A percentile compares a stretch with the other conserved stretches of the same genome.
phyloP scores from a whole-genome alignment of 2,329 filamentous ascomycete genomes.

The Clarireedia paspali region DNA sequence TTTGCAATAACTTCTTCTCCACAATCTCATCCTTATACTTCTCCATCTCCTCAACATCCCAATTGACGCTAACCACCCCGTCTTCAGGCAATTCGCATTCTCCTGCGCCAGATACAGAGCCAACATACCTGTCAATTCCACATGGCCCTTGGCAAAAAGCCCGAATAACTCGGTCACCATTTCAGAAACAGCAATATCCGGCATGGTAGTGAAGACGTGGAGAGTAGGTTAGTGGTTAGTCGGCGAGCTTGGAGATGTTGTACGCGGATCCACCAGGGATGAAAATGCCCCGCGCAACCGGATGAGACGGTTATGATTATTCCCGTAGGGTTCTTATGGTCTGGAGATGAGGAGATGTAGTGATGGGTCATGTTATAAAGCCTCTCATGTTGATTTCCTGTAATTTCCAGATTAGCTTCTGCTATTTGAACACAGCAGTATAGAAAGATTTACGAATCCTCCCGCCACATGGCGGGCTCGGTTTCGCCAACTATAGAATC shows the following conservation, averaged over 20 bases:
- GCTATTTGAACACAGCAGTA: background rate
- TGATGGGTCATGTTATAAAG: slow-evolving; percentile 4
- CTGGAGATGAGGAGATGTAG: background rate
- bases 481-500: slow-evolving; percentile 13
- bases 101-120: slow-evolving; percentile 26
- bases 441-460: background rate
- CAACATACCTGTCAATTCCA: slow-evolving; percentile 27
- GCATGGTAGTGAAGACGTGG: slow-evolving; percentile 39
- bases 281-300: background rate
- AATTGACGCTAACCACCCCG: slow-evolving; percentile 27
- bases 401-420: background rate
- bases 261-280: background rate
- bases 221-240: slow-evolving; percentile 33
- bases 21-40: slow-evolving; percentile 23
- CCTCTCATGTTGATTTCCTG: slow-evolving; percentile 5
- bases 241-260: background rate
- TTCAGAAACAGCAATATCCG: slow-evolving; percentile 39
- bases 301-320: background rate
- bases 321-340: background rate
- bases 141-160: slow-evolving; percentile 31
- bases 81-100: slow-evolving; percentile 30
- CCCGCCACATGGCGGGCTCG: background rate
- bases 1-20: slow-evolving; percentile 22
- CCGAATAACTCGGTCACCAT: slow-evolving; percentile 27
- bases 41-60: slow-evolving; percentile 31